Base-by-base conservation (phyloP, 257 asterid species). In the Penstemon newberryi region DNA sequence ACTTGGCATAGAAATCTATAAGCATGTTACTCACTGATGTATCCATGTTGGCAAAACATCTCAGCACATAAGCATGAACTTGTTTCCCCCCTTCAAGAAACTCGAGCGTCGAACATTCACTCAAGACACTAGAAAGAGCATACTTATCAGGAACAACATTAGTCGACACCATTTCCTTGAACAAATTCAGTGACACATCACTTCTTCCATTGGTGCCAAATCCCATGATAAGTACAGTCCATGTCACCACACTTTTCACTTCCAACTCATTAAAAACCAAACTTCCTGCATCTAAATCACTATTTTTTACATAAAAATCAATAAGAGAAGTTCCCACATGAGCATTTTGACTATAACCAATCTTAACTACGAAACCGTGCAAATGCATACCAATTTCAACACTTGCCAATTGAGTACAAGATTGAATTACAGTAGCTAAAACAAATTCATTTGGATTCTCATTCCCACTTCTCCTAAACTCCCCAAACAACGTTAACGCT, bases 1-100 rank as follows among this genome's bases (percentile, higher is more conserved):
- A 81, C 72, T 84, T 84, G 4, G 53, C 50, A 70, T 81, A 84
- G 70, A 77, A 74, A 75, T 84, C 86, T 56, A 81, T 67, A 13
- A 77, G 86, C 46, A 60, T 49, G 45, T 77, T 77, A 39, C 51
- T 67, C 38, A 79, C 64, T 0, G 75, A 67, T 39, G 47, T 72
- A 63, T 84, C 85, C 74, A 42, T 55, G 60, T 75, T 63, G 6
- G 56, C 56, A 2, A 70, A 76, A 38, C 70, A 73, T 71, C 85
- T 75, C 38, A 81, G 65, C 53, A 65, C 75, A 70, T 66, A 81
- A 42, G 72, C 80, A 58, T 81, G 87, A 65, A 84, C 72, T 84
- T 84, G 83, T 62, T 77, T 73, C 25, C 85, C 89, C 33, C 65
- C 71, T 61, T 78, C 67, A 56, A 84, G 52, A 75, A 59, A 72